Conservation (phyloP, 176 grass and related monocot species). For the sorghum (Sorghum bicolor) region Sorghum_bicolor_NCBIv3 NC_012872.2:63869001-63869500, state of each 20-base stretch:
- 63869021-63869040: not conserved
- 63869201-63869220: not conserved
- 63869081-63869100: not conserved
- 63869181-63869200: not conserved
- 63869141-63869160: not conserved
- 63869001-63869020: conserved; percentile 5
- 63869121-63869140: not conserved
- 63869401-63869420: not conserved
- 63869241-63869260: not conserved
- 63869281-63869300: not conserved
- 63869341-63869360: no score
- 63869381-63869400: not conserved
- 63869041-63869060: not conserved
- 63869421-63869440: conserved; percentile 1
- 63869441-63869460: not conserved
- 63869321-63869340: not conserved
- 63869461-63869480: not conserved
- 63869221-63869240: not conserved
- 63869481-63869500: not conserved
- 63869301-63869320: conserved; percentile 12
- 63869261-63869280: not conserved
- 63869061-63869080: not conserved
- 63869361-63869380: not conserved
- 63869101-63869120: no score
- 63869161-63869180: not conserved